These are phyloP conservation scores for Fusarium globosum DNA, from an alignment of 2,329 filamentous ascomycete genomes.

Conservation along the genomic window DNA sequence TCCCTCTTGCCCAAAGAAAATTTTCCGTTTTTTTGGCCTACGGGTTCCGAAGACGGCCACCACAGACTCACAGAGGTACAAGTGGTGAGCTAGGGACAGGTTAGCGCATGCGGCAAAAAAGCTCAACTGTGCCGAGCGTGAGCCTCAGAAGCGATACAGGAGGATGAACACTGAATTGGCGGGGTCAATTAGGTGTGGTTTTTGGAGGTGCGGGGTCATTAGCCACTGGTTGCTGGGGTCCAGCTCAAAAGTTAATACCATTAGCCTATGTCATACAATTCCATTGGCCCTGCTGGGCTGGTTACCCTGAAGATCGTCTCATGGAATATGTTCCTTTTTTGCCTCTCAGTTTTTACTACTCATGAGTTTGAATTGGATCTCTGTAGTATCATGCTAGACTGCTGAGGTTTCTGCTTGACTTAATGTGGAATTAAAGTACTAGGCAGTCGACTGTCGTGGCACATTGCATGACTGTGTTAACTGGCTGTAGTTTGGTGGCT, in stretches of 20 bases:
- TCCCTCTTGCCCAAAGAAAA: constrained; percentile 28
- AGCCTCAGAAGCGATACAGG: constrained; percentile 24
- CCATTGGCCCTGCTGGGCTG: constrained; percentile 4
- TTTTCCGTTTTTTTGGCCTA: constrained; percentile 24
- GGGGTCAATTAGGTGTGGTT: constrained; percentile 30
- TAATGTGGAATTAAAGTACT: background rate
- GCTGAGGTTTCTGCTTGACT: too few species aligned
- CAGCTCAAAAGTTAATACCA: constrained; percentile 20
- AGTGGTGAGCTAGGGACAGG: constrained; percentile 6
- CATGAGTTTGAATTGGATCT: background rate
- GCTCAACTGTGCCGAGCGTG: constrained; percentile 24
- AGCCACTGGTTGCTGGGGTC: constrained; percentile 8
- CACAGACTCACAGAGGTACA: constrained; percentile 2
- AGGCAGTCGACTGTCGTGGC: background rate
- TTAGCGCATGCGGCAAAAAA: constrained; percentile 33
- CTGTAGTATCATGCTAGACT: background rate
- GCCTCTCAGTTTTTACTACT: background rate
- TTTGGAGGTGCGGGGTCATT: constrained; percentile 43
- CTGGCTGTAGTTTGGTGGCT: background rate
- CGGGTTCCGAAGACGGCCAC: constrained; percentile 38
- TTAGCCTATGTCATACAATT: constrained; percentile 3
- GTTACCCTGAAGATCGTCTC: constrained; percentile 27
- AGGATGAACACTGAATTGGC: constrained; percentile 20
- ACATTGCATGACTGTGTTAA: background rate
- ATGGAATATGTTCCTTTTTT: constrained; percentile 8